Conservation (phyloP, 331 rosid genomes). For the Acacia concinna region DNA sequence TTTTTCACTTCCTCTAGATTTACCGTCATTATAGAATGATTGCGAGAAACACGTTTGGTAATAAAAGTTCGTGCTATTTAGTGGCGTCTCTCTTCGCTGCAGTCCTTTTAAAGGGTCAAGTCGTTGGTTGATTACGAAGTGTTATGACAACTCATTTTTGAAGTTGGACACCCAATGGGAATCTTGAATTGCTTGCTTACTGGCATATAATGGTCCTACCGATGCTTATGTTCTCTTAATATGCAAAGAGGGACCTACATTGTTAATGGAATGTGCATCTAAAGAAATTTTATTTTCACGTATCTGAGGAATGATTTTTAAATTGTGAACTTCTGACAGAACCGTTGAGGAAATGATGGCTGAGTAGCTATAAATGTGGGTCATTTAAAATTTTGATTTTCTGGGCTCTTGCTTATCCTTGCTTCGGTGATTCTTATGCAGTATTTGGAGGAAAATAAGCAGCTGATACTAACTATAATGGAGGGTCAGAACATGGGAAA, state of each 20-base stretch:
- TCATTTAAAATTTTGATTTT: neutral
- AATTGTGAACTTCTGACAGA: neutral
- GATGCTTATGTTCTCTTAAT: neutral
- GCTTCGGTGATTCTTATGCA: conserved; percentile 30
- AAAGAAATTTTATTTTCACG: neutral
- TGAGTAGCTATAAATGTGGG: neutral
- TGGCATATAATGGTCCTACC: neutral
- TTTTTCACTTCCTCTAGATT: neutral
- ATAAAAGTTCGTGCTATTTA: neutral
- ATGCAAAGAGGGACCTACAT: neutral
- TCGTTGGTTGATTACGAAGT: neutral
- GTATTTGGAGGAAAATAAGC: conserved; percentile 60
- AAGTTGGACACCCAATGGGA: neutral
- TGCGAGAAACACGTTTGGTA: neutral
- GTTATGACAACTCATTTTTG: neutral
- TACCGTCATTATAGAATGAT: neutral
- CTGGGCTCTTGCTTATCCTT: conserved; percentile 1
- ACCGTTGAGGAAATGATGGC: neutral
- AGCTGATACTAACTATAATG: conserved; percentile 50
- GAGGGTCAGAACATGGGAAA: conserved; percentile 49
- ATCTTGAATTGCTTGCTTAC: neutral
- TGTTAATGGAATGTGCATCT: neutral
- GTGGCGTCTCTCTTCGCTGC: neutral
- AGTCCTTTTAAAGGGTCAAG: neutral
- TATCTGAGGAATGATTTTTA: neutral